These are phyloP conservation scores for Hericium rajendrae DNA, from an alignment of 768 basidiomycete genomes.

Conservation along the genomic window DNA sequence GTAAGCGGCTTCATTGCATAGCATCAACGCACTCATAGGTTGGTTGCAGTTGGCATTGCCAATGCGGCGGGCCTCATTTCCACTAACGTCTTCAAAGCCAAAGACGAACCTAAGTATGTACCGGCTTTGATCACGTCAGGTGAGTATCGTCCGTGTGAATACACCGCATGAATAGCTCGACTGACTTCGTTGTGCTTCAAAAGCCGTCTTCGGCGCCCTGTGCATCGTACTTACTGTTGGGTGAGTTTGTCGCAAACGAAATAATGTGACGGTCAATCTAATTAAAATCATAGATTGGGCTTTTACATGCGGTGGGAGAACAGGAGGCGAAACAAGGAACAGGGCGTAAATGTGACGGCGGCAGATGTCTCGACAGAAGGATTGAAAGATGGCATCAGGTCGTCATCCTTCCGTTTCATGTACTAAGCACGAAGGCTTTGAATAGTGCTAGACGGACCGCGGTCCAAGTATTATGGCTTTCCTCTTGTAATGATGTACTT, in stretches of 20 bases:
- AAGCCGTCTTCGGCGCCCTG: constrained; percentile 38
- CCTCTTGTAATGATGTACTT: too few species aligned
- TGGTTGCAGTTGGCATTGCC: neutral
- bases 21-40: neutral
- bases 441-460: too few species aligned
- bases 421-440: constrained; percentile 15
- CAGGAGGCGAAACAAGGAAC: constrained; percentile 22
- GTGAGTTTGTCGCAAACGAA: constrained; percentile 15
- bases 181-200: too few species aligned
- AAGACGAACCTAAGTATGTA: constrained; percentile 41
- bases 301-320: constrained; percentile 43
- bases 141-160: constrained; percentile 6
- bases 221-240: constrained; percentile 33
- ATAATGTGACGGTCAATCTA: neutral
- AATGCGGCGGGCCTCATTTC: constrained; percentile 34
- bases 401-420: constrained; percentile 39
- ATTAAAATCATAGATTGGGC: constrained; percentile 23
- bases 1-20: neutral
- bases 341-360: constrained; percentile 24
- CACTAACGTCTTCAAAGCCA: constrained; percentile 40
- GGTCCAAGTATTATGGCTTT: too few species aligned
- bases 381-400: constrained; percentile 31
- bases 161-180: too few species aligned
- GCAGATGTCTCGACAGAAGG: constrained; percentile 37
- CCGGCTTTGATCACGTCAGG: constrained; percentile 40